Percentiles rank a stretch among this genome's conserved stretches.
phyloP scores from a whole-genome alignment of 805 yeast genomes.

The Sungouiella blattae region DNA sequence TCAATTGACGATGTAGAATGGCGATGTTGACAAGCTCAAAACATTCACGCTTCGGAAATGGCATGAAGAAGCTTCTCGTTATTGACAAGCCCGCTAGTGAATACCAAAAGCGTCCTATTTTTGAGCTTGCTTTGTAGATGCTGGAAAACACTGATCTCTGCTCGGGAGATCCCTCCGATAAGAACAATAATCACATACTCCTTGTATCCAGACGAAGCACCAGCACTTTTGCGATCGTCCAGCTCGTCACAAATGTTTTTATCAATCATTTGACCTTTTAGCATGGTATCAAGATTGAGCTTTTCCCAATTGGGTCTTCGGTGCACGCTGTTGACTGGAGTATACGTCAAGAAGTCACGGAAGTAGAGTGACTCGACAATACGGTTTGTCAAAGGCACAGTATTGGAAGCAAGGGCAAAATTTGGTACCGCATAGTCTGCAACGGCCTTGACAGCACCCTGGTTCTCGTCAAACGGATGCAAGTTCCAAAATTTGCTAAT shows the following conservation, averaged over 20 bases:
- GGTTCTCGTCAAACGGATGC: constrained; percentile 38
- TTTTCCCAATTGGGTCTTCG: constrained; percentile 45
- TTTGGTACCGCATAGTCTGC: constrained; percentile 45
- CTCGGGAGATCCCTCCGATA: constrained; percentile 83
- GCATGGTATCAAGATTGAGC: constrained; percentile 35
- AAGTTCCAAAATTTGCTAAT: constrained; percentile 45
- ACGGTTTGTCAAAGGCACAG: constrained; percentile 70
- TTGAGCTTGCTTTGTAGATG: constrained; percentile 49
- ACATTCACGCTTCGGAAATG: too few relatives aligned
- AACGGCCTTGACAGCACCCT: constrained; percentile 10
- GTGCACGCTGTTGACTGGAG: constrained; percentile 33
- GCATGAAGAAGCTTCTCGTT: constrained; percentile 29
- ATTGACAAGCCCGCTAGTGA: constrained; percentile 44
- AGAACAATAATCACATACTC: constrained; percentile 47
- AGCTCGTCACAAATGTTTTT: constrained; percentile 28
- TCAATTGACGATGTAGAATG: too few relatives aligned
- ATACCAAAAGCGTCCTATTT: constrained; percentile 38
- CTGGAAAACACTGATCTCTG: constrained; percentile 74
- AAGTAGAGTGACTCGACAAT: constrained; percentile 66
- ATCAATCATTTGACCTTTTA: constrained; percentile 40
- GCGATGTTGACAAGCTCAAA: too few relatives aligned
- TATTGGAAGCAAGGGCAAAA: constrained; percentile 73
- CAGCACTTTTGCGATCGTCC: constrained; percentile 14
- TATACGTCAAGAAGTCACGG: constrained; percentile 46
- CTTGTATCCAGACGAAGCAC: constrained; percentile 4